Percentiles rank a stretch among this genome's conserved stretches.
These are phyloP conservation scores for Pichia nakasei DNA, from an alignment of 805 yeast genomes.

Conservation along the genomic window DNA sequence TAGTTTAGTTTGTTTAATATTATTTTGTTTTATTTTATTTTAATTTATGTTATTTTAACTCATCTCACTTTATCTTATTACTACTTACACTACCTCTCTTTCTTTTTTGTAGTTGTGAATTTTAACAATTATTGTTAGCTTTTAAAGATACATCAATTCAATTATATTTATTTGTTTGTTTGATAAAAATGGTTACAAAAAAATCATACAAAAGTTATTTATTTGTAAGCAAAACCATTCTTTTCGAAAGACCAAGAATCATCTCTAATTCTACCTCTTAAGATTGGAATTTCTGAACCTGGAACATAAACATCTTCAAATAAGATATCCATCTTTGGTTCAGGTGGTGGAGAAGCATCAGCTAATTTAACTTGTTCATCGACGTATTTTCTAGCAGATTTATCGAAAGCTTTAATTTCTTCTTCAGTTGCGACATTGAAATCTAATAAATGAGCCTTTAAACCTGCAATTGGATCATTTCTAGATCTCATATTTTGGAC, in stretches of 20 bases:
- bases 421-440: conserved; percentile 84
- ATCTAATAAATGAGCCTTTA: conserved; percentile 79
- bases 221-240: conserved; percentile 32
- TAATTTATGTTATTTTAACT: not conserved
- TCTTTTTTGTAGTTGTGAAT: too few relatives aligned
- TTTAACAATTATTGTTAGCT: too few relatives aligned
- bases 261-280: conserved; percentile 95
- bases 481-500: conserved; percentile 98
- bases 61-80: not conserved
- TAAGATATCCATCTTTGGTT: conserved; percentile 86
- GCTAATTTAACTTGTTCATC: conserved; percentile 93
- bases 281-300: conserved; percentile 85
- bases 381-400: conserved; percentile 91
- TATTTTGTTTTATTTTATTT: not conserved
- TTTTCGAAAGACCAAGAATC: conserved; percentile 67
- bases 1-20: not conserved
- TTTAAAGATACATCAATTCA: not conserved
- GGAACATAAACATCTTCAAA: conserved; percentile 95
- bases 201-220: conserved; percentile 1
- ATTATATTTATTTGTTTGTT: not conserved
- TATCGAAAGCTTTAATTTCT: conserved; percentile 89
- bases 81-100: too few relatives aligned
- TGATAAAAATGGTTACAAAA: too few relatives aligned
- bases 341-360: conserved; percentile 91
- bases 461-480: conserved; percentile 96